phyloP scores from a whole-genome alignment of 2,329 filamentous ascomycete species.

The Pyrenochaeta sp. region DNA sequence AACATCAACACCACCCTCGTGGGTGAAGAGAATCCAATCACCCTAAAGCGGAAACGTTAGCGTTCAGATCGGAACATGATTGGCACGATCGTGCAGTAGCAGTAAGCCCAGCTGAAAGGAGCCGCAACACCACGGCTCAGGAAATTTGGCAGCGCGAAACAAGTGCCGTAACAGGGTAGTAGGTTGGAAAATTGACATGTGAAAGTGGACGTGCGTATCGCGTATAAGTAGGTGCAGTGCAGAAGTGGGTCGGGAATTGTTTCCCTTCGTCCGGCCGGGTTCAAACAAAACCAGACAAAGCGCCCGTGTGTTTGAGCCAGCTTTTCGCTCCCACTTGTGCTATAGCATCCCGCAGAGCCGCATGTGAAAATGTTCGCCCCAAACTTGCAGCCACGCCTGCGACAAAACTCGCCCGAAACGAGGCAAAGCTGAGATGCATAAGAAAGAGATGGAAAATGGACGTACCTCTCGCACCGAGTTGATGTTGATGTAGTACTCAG shows the following conservation, averaged over 20 bases:
- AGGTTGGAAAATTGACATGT: slow-evolving; percentile 41
- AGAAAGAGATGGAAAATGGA: slow-evolving; percentile 45
- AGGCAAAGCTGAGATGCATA: slow-evolving; percentile 5
- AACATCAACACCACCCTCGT: slow-evolving; percentile 99
- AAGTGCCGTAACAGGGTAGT: slow-evolving; percentile 20
- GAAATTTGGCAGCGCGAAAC: slow-evolving; percentile 22
- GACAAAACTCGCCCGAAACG: not conserved
- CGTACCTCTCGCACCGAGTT: slow-evolving; percentile 99
- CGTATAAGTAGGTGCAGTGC: slow-evolving; percentile 40
- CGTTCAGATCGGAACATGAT: slow-evolving; percentile 33
- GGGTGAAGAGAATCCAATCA: slow-evolving; percentile 99
- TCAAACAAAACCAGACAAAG: slow-evolving; percentile 46
- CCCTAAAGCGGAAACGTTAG: slow-evolving; percentile 68
- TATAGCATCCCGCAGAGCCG: slow-evolving; percentile 13
- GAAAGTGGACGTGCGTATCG: slow-evolving; percentile 44
- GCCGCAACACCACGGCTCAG: slow-evolving; percentile 43
- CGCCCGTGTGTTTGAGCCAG: slow-evolving; percentile 33
- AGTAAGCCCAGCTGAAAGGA: slow-evolving; percentile 29
- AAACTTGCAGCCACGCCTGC: slow-evolving; percentile 6
- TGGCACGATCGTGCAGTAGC: slow-evolving; percentile 31
- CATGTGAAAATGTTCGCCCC: slow-evolving; percentile 21
- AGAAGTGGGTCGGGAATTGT: slow-evolving; percentile 48
- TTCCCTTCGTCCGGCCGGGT: slow-evolving; percentile 52
- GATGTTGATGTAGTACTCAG: slow-evolving; percentile 99
- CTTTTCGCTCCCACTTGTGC: slow-evolving; percentile 20